Evolutionary conservation across 164 flowering plant genomes (phyloP), one percentile per base, ranked within the genome.

Genomic region (Buxus sempervirens): DNA sequence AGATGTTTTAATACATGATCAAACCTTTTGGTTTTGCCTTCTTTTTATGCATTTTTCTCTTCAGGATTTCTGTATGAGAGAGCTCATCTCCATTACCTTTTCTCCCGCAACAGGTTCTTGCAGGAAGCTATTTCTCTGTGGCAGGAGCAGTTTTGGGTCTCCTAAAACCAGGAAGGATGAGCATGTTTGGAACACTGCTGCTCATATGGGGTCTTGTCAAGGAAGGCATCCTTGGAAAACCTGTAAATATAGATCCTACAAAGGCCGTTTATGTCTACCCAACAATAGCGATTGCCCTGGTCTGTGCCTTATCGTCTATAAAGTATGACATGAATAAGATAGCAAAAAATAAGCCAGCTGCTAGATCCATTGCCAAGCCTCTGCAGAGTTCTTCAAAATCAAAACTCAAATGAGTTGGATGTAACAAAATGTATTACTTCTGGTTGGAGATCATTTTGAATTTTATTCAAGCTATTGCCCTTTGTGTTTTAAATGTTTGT

Each of bases 121-220:
- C 98, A 0, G 98, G 98, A 70, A 88, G 98, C 79, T 94, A 94
- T 78, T 91, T 91, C 76, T 76, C 85, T 61, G 97, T 94, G 62
- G 98, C 98, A 16, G 97, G 96, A 67, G 88, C 94, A 3, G 74
- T 90, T 20, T 77, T 90, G 74, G 90, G 96, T 49, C 27, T 91
- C 25, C 57, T 90, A 65, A 91, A 86, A 78, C 93, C 90, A 18
- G 93, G 91, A 15, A 90, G 93, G 75, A 94, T 94, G 97, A 86
- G 87, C 79, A 85, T 94, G 96, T 94, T 94, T 62, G 98, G 98
- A 54, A 87, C 96, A 4, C 95, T 94, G 69, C 78, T 94, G 24
- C 58, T 91, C 8, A 73, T 86, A 10, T 94, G 98, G 98, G 98
- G 98, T 26, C 96, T 94, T 38, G 87, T 91, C 62, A 90, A 94